Evolutionary conservation across 306 rosid genomes (phyloP), one percentile per base, ranked within the genome.

Genomic region (Dalbergia cultrata): DNA sequence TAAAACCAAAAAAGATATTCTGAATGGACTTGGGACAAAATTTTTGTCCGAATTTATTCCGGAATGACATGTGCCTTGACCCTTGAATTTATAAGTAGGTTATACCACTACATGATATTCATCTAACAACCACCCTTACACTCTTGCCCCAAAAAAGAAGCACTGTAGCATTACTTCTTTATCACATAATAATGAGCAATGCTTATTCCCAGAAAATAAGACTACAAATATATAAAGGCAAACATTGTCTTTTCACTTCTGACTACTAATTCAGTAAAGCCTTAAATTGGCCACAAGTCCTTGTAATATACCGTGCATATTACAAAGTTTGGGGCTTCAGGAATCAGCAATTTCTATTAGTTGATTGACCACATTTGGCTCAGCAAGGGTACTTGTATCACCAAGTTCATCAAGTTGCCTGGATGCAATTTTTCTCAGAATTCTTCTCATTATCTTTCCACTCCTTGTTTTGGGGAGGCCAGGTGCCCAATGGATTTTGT

Each of bases 401-500:
- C 98, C 99, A 72, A 96, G 94, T 85, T 95, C 98, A 74, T 89
- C 89, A 67, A 95, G 85, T 81, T 96, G 99, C 85, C 90, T 84
- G 6, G 99, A 85, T 61, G 99, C 99, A 79, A 96, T 93, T 88
- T 96, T 96, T 47, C 99, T 85, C 58, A 96, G 88, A 88, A 93
- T 92, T 80, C 99, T 91, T 78, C 99, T 89, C 98, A 96, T 96
- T 83, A 96, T 96, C 90, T 96, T 96, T 75, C 99, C 99, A 34
- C 98, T 96, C 86, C 98, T 96, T 11, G 99, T 95, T 88, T 96
- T 96, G 8, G 99, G 99, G 71, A 96, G 99, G 82, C 94, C 92
- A 53, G 98, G 99, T 1, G 98, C 99, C 99, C 99, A 96, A 77
- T 96, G 99, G 79, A 96, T 93, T 87, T 81, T 90, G 84, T 96